Percentiles rank a stretch among this genome's conserved stretches.
Conservation (phyloP, 306 rosid genomes). For the Bauhinia variegata region DNA sequence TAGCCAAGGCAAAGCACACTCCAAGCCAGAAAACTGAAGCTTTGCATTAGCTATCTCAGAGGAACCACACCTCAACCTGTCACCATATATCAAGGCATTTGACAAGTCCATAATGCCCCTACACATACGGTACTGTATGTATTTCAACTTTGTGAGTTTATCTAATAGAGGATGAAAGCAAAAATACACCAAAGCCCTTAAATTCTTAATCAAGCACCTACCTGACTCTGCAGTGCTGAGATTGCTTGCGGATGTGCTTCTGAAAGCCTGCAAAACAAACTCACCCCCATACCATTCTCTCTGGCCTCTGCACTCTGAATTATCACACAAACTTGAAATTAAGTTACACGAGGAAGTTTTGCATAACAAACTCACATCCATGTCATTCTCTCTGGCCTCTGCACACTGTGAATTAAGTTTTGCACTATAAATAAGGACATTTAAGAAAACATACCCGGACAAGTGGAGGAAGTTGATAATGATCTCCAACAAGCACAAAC, state of each 20-base stretch:
- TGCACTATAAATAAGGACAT: constrained; percentile 9
- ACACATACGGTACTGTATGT: constrained; percentile 88
- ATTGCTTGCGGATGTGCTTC: constrained; percentile 95
- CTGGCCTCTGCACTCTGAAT: constrained; percentile 85
- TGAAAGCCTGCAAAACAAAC: constrained; percentile 92
- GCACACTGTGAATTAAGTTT: constrained; percentile 55
- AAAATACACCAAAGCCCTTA: constrained; percentile 15
- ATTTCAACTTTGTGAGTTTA: constrained; percentile 40
- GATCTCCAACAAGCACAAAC: constrained; percentile 96
- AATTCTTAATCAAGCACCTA: constrained; percentile 49
- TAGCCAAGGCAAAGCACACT: constrained; percentile 66
- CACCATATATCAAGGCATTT: constrained; percentile 90
- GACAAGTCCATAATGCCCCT: constrained; percentile 89
- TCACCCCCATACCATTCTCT: constrained; percentile 90
- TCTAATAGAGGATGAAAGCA: constrained; percentile 20
- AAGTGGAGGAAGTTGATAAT: constrained; percentile 95
- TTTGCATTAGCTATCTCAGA: constrained; percentile 71
- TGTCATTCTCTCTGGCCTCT: constrained; percentile 93
- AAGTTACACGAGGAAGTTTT: background rate
- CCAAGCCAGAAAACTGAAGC: constrained; percentile 58
- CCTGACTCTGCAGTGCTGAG: constrained; percentile 90
- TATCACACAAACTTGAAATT: constrained; percentile 12
- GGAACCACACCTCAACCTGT: constrained; percentile 89
- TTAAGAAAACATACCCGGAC: constrained; percentile 61
- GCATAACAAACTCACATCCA: constrained; percentile 57